These are phyloP conservation scores for Yarrowia galli DNA, from an alignment of 1,139 yeast species.

Conservation along the genomic window DNA sequence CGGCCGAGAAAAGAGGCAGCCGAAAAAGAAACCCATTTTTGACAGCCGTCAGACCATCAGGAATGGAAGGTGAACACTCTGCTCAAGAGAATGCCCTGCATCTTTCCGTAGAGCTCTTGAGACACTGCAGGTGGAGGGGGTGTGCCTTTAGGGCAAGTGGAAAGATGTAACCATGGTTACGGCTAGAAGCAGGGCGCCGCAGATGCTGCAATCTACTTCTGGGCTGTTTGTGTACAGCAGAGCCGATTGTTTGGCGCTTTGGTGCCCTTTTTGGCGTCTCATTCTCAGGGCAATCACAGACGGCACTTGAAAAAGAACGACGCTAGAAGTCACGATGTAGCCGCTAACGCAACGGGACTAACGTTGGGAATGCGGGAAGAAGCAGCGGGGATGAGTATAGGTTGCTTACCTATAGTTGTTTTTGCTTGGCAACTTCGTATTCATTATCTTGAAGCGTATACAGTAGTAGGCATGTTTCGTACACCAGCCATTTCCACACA, in stretches of 20 bases:
- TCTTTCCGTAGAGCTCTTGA: not conserved
- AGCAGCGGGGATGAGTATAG: too few relatives aligned
- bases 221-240: not conserved
- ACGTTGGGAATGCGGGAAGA: not conserved
- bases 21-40: not conserved
- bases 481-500: too few relatives aligned
- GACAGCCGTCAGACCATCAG: not conserved
- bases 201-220: not conserved
- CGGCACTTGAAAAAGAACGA: not conserved
- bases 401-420: too few relatives aligned
- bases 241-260: not conserved
- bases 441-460: too few relatives aligned
- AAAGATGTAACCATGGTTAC: not conserved
- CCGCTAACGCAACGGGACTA: not conserved
- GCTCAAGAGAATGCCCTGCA: not conserved
- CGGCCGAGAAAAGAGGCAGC: not conserved
- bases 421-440: too few relatives aligned
- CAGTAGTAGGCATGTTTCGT: too few relatives aligned
- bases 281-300: not conserved
- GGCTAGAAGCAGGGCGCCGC: not conserved
- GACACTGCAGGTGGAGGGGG: not conserved
- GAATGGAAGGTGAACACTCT: not conserved
- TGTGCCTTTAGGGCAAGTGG: not conserved
- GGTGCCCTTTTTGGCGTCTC: not conserved
- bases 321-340: not conserved